Percentiles rank a stretch among this genome's conserved stretches.
phyloP scores from a whole-genome alignment of 2,329 filamentous ascomycete species.

The Seiridium unicorne region DNA sequence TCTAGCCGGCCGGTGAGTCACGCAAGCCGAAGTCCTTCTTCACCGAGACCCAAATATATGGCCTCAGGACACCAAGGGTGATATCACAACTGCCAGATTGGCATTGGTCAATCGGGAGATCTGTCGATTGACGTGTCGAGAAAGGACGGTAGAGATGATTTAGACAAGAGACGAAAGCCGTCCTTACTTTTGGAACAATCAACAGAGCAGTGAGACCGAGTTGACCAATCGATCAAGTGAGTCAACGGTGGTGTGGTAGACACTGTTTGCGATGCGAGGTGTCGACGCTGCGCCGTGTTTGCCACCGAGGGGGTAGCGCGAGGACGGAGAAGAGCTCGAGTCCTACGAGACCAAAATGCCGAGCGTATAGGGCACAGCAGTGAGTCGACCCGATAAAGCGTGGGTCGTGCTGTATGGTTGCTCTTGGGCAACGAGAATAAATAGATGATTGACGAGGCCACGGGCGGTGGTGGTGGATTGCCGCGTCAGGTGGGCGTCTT shows the following conservation, averaged over 20 bases:
- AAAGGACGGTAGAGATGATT: conserved; percentile 8
- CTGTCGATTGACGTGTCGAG: conserved; percentile 4
- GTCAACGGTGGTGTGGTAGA: neutral
- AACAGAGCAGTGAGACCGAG: neutral
- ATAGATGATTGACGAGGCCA: neutral
- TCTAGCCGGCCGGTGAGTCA: conserved; percentile 28
- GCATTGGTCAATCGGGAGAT: conserved; percentile 24
- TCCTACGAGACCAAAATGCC: neutral
- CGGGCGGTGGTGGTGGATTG: neutral
- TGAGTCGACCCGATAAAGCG: neutral
- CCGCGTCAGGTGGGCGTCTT: neutral
- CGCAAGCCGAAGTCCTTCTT: conserved; percentile 19
- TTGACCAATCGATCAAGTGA: neutral
- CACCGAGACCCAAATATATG: conserved; percentile 19
- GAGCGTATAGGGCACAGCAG: neutral
- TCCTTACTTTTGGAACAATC: conserved; percentile 3
- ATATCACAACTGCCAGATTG: conserved; percentile 21
- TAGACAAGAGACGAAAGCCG: neutral
- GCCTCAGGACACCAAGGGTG: conserved; percentile 20
- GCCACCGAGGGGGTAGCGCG: neutral
- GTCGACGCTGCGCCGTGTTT: neutral
- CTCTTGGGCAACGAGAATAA: neutral
- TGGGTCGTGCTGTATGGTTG: neutral
- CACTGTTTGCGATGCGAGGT: neutral
- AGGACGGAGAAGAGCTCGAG: neutral